phyloP scores from a whole-genome alignment of 768 basidiomycete species.

The Imleria badia region DNA sequence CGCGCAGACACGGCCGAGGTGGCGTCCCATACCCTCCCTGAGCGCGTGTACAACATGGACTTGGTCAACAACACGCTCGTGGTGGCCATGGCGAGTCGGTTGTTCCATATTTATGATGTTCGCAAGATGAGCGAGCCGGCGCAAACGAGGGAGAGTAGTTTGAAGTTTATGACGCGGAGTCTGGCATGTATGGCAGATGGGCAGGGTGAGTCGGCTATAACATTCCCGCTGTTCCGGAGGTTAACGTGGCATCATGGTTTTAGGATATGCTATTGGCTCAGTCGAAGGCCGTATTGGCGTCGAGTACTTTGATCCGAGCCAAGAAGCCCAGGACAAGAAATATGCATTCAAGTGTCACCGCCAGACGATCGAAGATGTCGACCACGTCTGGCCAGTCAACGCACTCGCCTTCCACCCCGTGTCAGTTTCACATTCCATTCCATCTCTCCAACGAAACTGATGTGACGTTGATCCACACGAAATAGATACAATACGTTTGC shows the following conservation, averaged over 20 bases:
- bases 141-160: conserved; percentile 85
- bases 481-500: conserved; percentile 89
- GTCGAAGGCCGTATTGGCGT: conserved; percentile 97
- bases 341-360: conserved; percentile 96
- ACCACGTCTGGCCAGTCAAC: conserved; percentile 97
- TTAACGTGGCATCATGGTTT: background rate
- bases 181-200: conserved; percentile 93
- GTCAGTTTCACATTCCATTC: conserved; percentile 41
- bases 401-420: conserved; percentile 91
- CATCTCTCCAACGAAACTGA: background rate
- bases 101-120: conserved; percentile 88
- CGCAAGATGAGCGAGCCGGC: conserved; percentile 72
- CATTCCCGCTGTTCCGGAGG: too few species aligned
- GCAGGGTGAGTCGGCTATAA: conserved; percentile 52
- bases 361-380: conserved; percentile 84
- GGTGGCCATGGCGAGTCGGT: conserved; percentile 88
- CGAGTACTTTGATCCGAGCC: conserved; percentile 89
- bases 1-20: conserved; percentile 57
- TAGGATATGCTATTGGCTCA: conserved; percentile 90
- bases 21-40: conserved; percentile 64
- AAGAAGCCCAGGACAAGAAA: conserved; percentile 71
- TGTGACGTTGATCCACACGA: background rate
- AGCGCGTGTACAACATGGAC: conserved; percentile 85
- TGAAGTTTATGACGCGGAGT: conserved; percentile 93
- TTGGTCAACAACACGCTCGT: conserved; percentile 77